Conservation (phyloP, 495 filamentous ascomycete genomes). For the Neurospora sp. region DNA sequence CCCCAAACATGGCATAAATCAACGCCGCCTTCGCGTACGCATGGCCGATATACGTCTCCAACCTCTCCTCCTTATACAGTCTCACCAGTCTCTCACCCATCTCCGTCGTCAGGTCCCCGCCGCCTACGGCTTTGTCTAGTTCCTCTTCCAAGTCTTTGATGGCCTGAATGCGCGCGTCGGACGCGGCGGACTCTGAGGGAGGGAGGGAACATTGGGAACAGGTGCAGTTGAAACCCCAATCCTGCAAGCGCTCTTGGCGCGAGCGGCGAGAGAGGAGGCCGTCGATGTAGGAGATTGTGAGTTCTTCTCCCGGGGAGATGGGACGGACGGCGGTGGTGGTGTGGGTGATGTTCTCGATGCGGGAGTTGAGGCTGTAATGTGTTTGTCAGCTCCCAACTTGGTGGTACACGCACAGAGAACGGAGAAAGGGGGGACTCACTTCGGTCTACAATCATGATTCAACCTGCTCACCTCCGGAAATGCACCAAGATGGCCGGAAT, state of each 20-base stretch:
- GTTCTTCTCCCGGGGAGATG: slow-evolving; percentile 28
- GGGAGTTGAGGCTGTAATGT: slow-evolving; percentile 23
- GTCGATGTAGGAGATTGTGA: slow-evolving; percentile 33
- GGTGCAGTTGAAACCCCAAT: slow-evolving; percentile 33
- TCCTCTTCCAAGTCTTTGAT: slow-evolving; percentile 26
- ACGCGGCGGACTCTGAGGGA: slow-evolving; percentile 10
- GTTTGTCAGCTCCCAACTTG: too few relatives aligned
- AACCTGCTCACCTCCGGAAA: slow-evolving; percentile 29
- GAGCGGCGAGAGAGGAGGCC: slow-evolving; percentile 14
- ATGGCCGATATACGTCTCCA: slow-evolving; percentile 26
- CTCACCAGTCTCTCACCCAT: slow-evolving; percentile 22
- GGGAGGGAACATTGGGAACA: slow-evolving; percentile 25
- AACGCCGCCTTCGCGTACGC: slow-evolving; percentile 33
- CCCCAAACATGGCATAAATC: slow-evolving; percentile 31
- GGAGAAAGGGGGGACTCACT: slow-evolving; percentile 18
- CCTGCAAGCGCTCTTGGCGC: slow-evolving; percentile 22
- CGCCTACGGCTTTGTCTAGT: slow-evolving; percentile 23
- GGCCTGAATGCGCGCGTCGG: slow-evolving; percentile 24
- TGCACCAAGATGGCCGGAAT: slow-evolving; percentile 22
- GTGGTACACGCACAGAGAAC: too few relatives aligned
- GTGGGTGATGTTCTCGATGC: slow-evolving; percentile 29
- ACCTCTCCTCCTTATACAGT: slow-evolving; percentile 25
- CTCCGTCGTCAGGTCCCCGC: slow-evolving; percentile 15
- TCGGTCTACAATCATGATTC: slow-evolving; percentile 37
- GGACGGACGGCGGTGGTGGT: slow-evolving; percentile 29